Base-by-base conservation (phyloP, 441 rosid genomes). In the Erodium texanum region DNA sequence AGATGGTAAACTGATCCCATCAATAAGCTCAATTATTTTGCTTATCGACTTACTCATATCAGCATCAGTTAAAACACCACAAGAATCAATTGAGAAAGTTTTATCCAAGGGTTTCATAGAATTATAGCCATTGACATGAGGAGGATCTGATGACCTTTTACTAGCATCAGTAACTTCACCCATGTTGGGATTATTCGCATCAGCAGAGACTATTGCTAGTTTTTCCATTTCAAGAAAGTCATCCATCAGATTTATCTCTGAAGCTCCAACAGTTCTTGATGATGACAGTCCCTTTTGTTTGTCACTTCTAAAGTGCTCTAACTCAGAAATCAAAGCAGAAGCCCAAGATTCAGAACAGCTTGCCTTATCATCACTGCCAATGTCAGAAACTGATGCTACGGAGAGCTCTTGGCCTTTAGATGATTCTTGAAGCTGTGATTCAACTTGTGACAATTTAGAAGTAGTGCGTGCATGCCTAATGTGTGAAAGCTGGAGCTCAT, bases 191-290 rank as follows among this genome's bases (percentile, higher is more conserved):
- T 78, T 76, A 75, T 77, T 78, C 73, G 77, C 64, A 68, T 86
- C 82, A 16, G 76, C 67, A 56, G 93, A 77, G 68, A 84, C 92
- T 66, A 89, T 72, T 0, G 91, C 97, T 58, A 91, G 76, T 64
- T 79, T 87, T 82, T 94, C 98, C 94, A 92, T 90, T 80, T 90
- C 98, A 38, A 79, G 84, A 76, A 89, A 85, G 75, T 89, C 96
- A 78, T 87, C 91, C 94, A 87, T 86, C 71, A 89, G 80, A 76
- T 77, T 82, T 73, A 87, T 83, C 73, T 89, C 95, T 22, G 84
- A 69, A 79, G 82, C 58, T 50, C 58, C 58, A 5, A 50, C 58
- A 50, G 58, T 78, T 82, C 73, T 79, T 38, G 66, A 64, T 19
- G 80, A 70, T 18, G 78, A 72, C 7, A 81, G 75, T 16, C 80